phyloP scores from a whole-genome alignment of 2,329 filamentous ascomycete species.

The Alternaria gansuensis region DNA sequence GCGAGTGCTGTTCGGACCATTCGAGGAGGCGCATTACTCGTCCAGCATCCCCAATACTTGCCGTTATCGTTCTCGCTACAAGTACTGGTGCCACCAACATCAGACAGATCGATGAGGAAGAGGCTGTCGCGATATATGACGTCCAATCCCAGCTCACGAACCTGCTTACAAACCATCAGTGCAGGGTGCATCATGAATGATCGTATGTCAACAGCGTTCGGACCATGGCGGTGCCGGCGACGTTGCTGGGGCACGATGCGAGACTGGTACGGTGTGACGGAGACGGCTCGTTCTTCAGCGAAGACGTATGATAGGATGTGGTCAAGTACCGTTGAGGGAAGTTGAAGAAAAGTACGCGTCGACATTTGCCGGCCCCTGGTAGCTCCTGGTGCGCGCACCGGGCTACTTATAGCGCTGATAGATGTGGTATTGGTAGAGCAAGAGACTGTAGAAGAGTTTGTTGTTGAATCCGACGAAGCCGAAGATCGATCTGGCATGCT shows the following conservation, averaged over 20 bases:
- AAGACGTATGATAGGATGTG: constrained; percentile 34
- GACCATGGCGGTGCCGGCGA: constrained; percentile 29
- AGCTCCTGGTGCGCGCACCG: background rate
- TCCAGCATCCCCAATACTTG: constrained; percentile 35
- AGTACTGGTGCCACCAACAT: constrained; percentile 24
- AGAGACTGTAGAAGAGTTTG: constrained; percentile 22
- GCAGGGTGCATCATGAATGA: constrained; percentile 25
- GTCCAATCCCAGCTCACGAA: constrained; percentile 21
- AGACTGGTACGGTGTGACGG: constrained; percentile 19
- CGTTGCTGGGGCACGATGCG: constrained; percentile 27
- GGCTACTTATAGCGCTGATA: constrained; percentile 3
- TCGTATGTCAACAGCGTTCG: constrained; percentile 34
- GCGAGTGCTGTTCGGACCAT: constrained; percentile 31
- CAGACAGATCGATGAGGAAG: constrained; percentile 38
- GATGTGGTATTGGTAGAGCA: constrained; percentile 2
- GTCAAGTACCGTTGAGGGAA: constrained; percentile 32
- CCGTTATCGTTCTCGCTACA: constrained; percentile 25
- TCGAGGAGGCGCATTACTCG: constrained; percentile 23
- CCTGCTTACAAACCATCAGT: constrained; percentile 10
- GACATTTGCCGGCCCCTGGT: background rate
- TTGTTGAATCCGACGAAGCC: constrained; percentile 21
- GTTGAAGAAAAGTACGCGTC: constrained; percentile 15
- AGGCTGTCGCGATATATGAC: constrained; percentile 32
- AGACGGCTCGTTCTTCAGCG: constrained; percentile 28
- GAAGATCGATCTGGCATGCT: constrained; percentile 1